Base-by-base conservation (phyloP, 306 rosid genomes). In the Dalbergia cultrata region DNA sequence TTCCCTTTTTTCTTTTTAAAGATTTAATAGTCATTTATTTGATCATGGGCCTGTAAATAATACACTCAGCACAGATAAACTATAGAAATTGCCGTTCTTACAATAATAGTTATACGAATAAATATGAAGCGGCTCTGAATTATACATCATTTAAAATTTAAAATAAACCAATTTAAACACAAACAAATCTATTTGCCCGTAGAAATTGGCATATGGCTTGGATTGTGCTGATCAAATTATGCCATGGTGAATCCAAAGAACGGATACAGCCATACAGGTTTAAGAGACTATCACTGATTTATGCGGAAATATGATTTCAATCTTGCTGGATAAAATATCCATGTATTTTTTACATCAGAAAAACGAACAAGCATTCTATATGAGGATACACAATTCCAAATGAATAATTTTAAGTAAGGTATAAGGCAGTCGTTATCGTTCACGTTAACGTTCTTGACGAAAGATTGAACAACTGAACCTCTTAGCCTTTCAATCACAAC, bases 1-100 rank as follows among this genome's bases (percentile, higher is more conserved):
- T 84, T 80, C 81, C 50, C 54, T 33, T 73, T 67, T 13, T 43
- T 58, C 41, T 61, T 14, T 13, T 61, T 13, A 10, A 47, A 22
- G 72, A 59, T 11, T 71, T 50, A 9, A 52, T 58, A 66, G 52
- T 26, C 31, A 65, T 57, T 73, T 53, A 71, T 76, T 52, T 67
- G 33, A 77, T 70, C 56, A 52, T 33, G 76, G 75, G 63, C 52
- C 73, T 87, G 86, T 87, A 82, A 34, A 77, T 72, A 78, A 67
- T 44, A 41, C 59, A 26, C 31, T 44, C 16, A 22, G 9, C 67
- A 72, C 39, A 77, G 64, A 79, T 69, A 83, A 47, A 26, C 57
- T 61, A 34, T 8, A 69, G 58, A 75, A 37, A 50, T 33, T 21
- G 13, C 7, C 26, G 31, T 52, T 19, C 56, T 45, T 58, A n/a